phyloP scores from a whole-genome alignment of 1,284 basidiomycete genomes.

The Apiotrichum domesticum region DNA sequence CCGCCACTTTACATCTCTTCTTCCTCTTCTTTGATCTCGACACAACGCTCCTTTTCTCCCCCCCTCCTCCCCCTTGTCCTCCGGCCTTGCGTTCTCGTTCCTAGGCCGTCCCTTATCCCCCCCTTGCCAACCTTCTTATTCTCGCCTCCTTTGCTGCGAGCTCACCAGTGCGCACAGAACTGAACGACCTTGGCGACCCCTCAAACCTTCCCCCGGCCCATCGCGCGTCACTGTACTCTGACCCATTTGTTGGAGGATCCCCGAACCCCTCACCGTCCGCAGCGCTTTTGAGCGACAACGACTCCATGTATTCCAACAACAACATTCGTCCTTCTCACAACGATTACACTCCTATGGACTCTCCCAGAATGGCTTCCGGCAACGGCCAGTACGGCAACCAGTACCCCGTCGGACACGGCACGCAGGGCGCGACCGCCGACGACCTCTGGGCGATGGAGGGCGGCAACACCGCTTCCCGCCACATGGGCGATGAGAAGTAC shows the following conservation, averaged over 20 bases:
- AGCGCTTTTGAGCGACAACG: background rate
- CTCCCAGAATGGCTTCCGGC: conserved; percentile 1
- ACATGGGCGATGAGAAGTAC: background rate
- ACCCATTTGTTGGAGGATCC: conserved; percentile 9
- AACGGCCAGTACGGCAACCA: conserved; percentile 1
- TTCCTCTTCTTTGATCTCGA: background rate
- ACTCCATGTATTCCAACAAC: conserved; percentile 6
- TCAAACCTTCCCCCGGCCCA: conserved; percentile 1
- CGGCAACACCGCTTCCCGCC: conserved; percentile 6
- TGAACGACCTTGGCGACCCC: conserved; percentile 2
- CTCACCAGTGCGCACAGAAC: background rate
- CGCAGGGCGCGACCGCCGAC: conserved; percentile 8
- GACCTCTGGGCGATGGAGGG: conserved; percentile 17
- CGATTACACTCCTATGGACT: conserved; percentile 5
- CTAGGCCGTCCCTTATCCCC: too few species aligned
- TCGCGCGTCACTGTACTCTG: conserved; percentile 8
- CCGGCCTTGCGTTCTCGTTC: background rate
- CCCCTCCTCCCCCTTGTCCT: background rate
- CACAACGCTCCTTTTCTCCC: too few species aligned
- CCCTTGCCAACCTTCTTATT: background rate
- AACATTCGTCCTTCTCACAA: background rate
- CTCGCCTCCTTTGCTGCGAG: too few species aligned
- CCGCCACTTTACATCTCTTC: background rate
- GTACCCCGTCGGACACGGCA: conserved; percentile 1
- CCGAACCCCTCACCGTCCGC: background rate